Conservation (phyloP, 805 yeast genomes). For the Sungouiozyma intestinalis region DNA sequence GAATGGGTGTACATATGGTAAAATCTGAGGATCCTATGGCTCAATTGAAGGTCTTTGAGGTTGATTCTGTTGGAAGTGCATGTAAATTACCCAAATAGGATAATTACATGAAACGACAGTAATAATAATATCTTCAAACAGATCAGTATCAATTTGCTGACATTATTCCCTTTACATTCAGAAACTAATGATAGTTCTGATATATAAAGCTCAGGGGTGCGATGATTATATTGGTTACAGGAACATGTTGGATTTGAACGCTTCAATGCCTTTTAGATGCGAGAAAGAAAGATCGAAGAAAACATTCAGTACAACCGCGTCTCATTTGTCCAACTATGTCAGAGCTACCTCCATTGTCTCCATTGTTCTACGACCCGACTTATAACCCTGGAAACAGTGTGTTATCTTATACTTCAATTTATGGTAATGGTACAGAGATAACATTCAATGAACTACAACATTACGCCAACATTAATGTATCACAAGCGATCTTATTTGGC, state of each 20-base stretch:
- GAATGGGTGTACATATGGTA: too few relatives aligned
- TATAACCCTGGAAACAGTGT: constrained; percentile 20
- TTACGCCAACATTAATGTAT: constrained; percentile 26
- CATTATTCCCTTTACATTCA: background rate
- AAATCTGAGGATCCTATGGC: too few relatives aligned
- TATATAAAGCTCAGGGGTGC: too few relatives aligned
- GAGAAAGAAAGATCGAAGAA: too few relatives aligned
- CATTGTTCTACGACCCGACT: constrained; percentile 13
- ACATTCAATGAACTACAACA: constrained; percentile 36
- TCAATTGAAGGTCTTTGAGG: too few relatives aligned
- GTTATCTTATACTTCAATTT: constrained; percentile 34
- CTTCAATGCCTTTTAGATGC: too few relatives aligned
- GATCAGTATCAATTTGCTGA: background rate
- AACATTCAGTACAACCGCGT: too few relatives aligned
- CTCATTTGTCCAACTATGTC: constrained; percentile 2
- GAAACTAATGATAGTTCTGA: too few relatives aligned
- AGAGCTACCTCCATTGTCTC: constrained; percentile 6
- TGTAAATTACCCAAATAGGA: constrained; percentile 14
- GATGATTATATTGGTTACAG: too few relatives aligned
- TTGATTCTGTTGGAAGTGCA: background rate
- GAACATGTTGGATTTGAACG: too few relatives aligned
- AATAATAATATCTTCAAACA: background rate
- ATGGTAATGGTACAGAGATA: constrained; percentile 29
- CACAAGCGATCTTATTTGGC: constrained; percentile 42
- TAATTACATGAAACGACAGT: constrained; percentile 14